Conservation (phyloP, 2,329 filamentous ascomycete species). For the Colletotrichum cuscutae region DNA sequence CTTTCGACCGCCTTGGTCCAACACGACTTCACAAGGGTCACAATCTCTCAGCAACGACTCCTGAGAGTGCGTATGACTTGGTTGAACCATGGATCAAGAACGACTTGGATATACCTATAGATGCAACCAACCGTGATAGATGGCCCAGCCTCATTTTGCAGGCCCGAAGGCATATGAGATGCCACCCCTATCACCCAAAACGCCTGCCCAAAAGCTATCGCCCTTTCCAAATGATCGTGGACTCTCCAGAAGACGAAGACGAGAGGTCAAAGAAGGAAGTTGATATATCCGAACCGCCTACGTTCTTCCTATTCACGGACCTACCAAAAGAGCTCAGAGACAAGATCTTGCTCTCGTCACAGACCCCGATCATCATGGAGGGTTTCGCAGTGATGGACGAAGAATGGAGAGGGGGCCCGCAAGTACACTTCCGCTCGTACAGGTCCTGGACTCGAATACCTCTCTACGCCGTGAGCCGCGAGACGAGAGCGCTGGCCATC, state of each 20-base stretch:
- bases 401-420: background rate
- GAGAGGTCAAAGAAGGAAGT: background rate
- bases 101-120: background rate
- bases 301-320: background rate
- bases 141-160: background rate
- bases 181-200: background rate
- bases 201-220: background rate
- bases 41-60: background rate
- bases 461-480: no score
- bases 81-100: background rate
- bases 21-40: background rate
- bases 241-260: background rate
- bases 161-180: background rate
- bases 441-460: no score
- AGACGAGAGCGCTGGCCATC: no score
- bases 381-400: background rate
- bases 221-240: background rate
- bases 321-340: background rate
- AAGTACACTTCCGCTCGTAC: no score
- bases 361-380: background rate
- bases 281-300: background rate
- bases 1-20: background rate
- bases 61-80: background rate
- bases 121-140: background rate
- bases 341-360: background rate